These are phyloP conservation scores for Tulasnella sp. DNA, from an alignment of 768 basidiomycete species.

Conservation along the genomic window DNA sequence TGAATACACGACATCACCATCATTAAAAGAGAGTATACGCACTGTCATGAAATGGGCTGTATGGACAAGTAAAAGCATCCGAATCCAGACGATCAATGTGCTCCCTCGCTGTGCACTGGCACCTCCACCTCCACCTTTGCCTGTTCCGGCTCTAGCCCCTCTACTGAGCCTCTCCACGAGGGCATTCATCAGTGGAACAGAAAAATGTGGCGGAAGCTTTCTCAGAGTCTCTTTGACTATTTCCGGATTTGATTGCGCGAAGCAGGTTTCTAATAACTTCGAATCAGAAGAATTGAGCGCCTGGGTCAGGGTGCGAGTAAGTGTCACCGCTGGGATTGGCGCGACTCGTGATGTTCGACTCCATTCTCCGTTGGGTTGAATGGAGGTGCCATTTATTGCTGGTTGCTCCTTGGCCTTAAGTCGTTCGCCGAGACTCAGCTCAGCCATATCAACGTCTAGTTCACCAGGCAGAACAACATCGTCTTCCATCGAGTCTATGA, in stretches of 20 bases:
- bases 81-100: slow-evolving; percentile 62
- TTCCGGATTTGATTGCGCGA: slow-evolving; percentile 64
- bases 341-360: slow-evolving; percentile 38
- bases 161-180: slow-evolving; percentile 82
- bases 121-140: slow-evolving; percentile 66
- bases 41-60: slow-evolving; percentile 92
- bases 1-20: slow-evolving; percentile 9
- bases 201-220: slow-evolving; percentile 72
- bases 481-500: no score
- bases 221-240: slow-evolving; percentile 80
- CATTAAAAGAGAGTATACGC: slow-evolving; percentile 3
- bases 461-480: slow-evolving; percentile 43
- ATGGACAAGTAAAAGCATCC: slow-evolving; percentile 70
- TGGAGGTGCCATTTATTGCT: slow-evolving; percentile 11
- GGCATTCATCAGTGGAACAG: slow-evolving; percentile 71
- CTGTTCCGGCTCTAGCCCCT: slow-evolving; percentile 42
- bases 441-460: slow-evolving; percentile 74
- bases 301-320: slow-evolving; percentile 89
- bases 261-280: slow-evolving; percentile 71
- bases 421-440: slow-evolving; percentile 83
- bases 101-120: slow-evolving; percentile 66
- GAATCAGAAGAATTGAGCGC: slow-evolving; percentile 92
- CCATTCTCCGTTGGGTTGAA: slow-evolving; percentile 23
- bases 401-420: slow-evolving; percentile 44
- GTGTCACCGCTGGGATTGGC: slow-evolving; percentile 54